Evolutionary conservation across 2,329 filamentous ascomycete species (phyloP), one percentile per base, ranked within the genome.

Genomic region (Paracoccidioides brasiliensis): DNA sequence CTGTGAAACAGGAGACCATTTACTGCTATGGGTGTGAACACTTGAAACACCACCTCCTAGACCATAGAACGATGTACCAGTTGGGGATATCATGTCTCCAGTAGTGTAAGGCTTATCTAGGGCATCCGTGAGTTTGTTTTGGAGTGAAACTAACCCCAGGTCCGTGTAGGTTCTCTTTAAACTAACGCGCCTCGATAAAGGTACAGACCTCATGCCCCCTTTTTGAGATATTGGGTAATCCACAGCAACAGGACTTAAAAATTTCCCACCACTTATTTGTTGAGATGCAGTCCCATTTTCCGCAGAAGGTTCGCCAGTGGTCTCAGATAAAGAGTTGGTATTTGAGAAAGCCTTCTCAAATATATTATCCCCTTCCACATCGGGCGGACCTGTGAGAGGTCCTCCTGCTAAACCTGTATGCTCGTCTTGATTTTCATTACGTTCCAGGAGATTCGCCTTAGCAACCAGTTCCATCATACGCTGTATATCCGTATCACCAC

Each of bases 91-190:
- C 40, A 75, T 62, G 9, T 81, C 78, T n/a, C 67, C 68, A 9
- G 80, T 73, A 32, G 84, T 74, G 67, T 88, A 95, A 14, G 91
- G 90, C 67, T 90, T 85, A 30, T 89, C 84, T 70, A 96, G 77
- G 52, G 85, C 85, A 65, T 97, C 90, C 63, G 91, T 81, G 48
- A 96, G 81, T 71, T 85, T 91, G 64, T 86, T 84, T 69, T 94
- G 88, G 60, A 94, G 74, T 15, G 83, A 83, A 33, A 87, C 78
- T 15, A 86, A 80, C 53, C 81, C 80, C 28, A 87, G 81, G 69
- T 97, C 91, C 14, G 91, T 97, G 72, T 87, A 86, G 15, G 91
- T 95, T 64, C 91, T 82, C 72, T 90, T 94, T 59, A 96, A 72
- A 58, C 79, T 86, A 53, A 82, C 79, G 55, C 83, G 82, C 60